Base-by-base conservation (phyloP, 306 rosid species). In the Cyclanthera cordifolia region DNA sequence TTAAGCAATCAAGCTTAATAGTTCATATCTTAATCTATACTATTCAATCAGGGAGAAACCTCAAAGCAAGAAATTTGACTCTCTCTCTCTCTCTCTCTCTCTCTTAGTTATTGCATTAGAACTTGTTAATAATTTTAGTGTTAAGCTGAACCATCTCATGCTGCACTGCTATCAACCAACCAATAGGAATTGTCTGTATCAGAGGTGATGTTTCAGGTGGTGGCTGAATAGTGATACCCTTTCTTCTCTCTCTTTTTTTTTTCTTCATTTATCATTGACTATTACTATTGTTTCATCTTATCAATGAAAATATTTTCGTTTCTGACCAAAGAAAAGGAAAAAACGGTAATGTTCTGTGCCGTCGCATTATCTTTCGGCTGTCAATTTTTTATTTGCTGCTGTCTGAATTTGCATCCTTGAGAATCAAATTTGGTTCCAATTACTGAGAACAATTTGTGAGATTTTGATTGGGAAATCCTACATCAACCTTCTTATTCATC, bases 181-280 rank as follows among this genome's bases (percentile, higher is more conserved):
- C 41, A 34, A 34, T 37, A 23, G 21, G 53, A 43, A 65, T 20
- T 65, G 53, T 65, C 53, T 65, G 2, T 19, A 45, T 46, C 70
- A 43, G 53, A 65, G 71, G 71, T 66, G 71, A 66, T 55, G 71
- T 66, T 66, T 66, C 71, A 66, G 71, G 71, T 66, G 71, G 71
- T 66, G 71, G 71, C 71, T 65, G 53, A 43, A 65, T 51, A 65
- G 70, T 65, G 13, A 20, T 11, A 56, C 52, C 49, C 49, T 60
- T 41, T 34, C 14, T 0, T 16, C 1, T 16, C 28, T 57, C 16
- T 2, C n/a, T n/a, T 41, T 34, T 46, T 0, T 16, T 2, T 16
- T 57, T 57, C 16, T 2, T 7, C 8, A n/a, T 58, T n/a, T 32
- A 20, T 41, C 54, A 66, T 66, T 66, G 54, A 66, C 54, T 23